Evolutionary conservation across 805 yeast species (phyloP).

Genomic region (Starmerella floricola): DNA sequence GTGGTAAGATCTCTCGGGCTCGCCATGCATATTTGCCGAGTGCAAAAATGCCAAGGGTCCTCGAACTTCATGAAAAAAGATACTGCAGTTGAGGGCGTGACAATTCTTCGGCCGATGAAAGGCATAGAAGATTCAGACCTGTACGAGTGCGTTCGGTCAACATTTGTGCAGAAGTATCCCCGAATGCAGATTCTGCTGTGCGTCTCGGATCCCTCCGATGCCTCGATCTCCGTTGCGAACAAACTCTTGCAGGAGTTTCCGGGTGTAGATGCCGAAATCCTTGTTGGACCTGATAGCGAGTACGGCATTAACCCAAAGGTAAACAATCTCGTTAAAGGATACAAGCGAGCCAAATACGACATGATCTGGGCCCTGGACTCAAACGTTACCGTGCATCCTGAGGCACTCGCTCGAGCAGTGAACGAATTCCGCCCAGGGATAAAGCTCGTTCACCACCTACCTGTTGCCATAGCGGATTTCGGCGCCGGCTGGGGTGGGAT

Average conservation of each 20-base stretch:
- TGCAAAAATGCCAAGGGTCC: not conserved
- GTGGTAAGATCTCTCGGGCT: slow-evolving; percentile 10
- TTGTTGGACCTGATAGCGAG: slow-evolving; percentile 36
- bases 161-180: slow-evolving; percentile 51
- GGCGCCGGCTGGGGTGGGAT: slow-evolving; percentile 43
- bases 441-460: slow-evolving; percentile 69
- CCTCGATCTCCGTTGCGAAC: slow-evolving; percentile 48
- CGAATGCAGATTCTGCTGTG: slow-evolving; percentile 71
- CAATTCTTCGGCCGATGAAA: slow-evolving; percentile 70
- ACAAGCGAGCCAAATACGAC: slow-evolving; percentile 52
- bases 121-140: slow-evolving; percentile 69
- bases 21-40: slow-evolving; percentile 4
- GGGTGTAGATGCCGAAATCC: slow-evolving; percentile 43
- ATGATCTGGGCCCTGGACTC: slow-evolving; percentile 77
- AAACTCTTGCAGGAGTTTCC: slow-evolving; percentile 43
- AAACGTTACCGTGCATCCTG: slow-evolving; percentile 65
- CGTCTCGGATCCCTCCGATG: slow-evolving; percentile 51
- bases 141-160: slow-evolving; percentile 51
- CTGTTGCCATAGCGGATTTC: slow-evolving; percentile 29
- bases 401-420: slow-evolving; percentile 55
- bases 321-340: slow-evolving; percentile 76
- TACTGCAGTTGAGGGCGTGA: slow-evolving; percentile 39
- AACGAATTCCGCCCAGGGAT: slow-evolving; percentile 35
- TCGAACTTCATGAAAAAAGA: not conserved
- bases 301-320: slow-evolving; percentile 85